Evolutionary conservation across 495 filamentous ascomycete species (phyloP).

Genomic region (Lasiosphaeria hispida): DNA sequence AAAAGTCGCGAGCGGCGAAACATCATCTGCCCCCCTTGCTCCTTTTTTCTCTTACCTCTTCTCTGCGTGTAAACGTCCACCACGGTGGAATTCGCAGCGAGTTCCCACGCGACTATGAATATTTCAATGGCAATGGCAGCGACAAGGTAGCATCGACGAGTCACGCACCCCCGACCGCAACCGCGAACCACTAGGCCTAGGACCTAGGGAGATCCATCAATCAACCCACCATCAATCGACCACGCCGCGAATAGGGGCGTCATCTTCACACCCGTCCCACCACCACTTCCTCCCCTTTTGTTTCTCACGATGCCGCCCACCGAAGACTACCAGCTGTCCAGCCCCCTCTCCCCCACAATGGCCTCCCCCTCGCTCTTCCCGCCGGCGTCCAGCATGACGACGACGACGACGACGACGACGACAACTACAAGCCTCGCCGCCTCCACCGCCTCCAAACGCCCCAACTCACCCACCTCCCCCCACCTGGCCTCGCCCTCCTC

Average conservation of each 20-base stretch:
- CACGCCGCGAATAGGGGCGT: too few relatives aligned
- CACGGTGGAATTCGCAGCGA: too few relatives aligned
- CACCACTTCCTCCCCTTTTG: neutral
- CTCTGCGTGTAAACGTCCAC: too few relatives aligned
- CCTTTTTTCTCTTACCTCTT: too few relatives aligned
- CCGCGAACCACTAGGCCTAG: too few relatives aligned
- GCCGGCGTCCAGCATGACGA: neutral
- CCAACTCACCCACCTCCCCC: slow-evolving; percentile 16
- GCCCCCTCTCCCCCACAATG: slow-evolving; percentile 7
- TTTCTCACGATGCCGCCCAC: neutral
- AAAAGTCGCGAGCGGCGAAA: too few relatives aligned
- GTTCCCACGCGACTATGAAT: too few relatives aligned
- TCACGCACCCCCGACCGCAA: neutral
- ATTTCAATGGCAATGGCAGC: slow-evolving; percentile 10
- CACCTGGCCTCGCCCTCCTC: neutral
- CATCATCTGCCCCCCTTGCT: too few relatives aligned
- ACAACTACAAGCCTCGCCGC: slow-evolving; percentile 8
- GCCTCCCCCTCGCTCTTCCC: neutral
- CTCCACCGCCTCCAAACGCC: slow-evolving; percentile 12
- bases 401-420: too few relatives aligned
- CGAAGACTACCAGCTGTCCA: neutral
- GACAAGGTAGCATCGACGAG: slow-evolving; percentile 13
- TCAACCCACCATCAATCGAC: too few relatives aligned
- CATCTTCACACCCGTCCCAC: neutral
- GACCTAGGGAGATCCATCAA: too few relatives aligned